Base-by-base conservation (phyloP, 176 grass and related monocot genomes). In the Ensete ventricosum region DNA sequence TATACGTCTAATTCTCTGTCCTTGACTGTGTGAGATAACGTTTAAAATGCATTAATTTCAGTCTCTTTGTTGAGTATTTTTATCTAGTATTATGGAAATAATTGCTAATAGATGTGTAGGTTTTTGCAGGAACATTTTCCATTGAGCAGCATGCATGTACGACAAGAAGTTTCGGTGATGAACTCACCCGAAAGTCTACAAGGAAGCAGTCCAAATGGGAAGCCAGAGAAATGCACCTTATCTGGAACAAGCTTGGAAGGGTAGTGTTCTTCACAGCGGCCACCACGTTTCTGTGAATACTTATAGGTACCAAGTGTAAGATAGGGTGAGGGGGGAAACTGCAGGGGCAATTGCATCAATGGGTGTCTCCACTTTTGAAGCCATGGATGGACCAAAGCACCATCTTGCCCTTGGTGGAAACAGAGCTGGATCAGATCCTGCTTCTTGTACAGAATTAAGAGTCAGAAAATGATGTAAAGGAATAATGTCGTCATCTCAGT, bases 101-200 rank as follows among this genome's bases (percentile, higher is more conserved):
- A 50, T 50, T 50, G 67, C 9, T 69, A 19, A 69, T 69, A 69
- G 14, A 19, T 1, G 49, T 9, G 16, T 19, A 19, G 14, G 24
- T 50, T 49, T 69, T 69, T 23, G 64, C 67, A 69, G 67, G 67
- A 69, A n/a, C 67, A 20, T 9, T 17, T 69, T 69, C 67, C 14
- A 51, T 69, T 9, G 50, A 10, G 34, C n/a, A 50, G 43, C 19
- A 50, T 69, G 43, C 34, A 50, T 16, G 6, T n/a, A 9, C 14
- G 17, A 5, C 67, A 21, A 50, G 67, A 69, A 50, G 67, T 22
- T n/a, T 16, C 2, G 14, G 43, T 20, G 19, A 0, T 26, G 9
- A 8, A 69, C 67, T 19, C 43, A 9, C 34, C 34, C 3, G 67
- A 69, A 50, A 51, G 12, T 10, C 67, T 16, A 20, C 16, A 43